Evolutionary conservation across 768 basidiomycete species (phyloP).

Genomic region (Crassisporium funariophilum): DNA sequence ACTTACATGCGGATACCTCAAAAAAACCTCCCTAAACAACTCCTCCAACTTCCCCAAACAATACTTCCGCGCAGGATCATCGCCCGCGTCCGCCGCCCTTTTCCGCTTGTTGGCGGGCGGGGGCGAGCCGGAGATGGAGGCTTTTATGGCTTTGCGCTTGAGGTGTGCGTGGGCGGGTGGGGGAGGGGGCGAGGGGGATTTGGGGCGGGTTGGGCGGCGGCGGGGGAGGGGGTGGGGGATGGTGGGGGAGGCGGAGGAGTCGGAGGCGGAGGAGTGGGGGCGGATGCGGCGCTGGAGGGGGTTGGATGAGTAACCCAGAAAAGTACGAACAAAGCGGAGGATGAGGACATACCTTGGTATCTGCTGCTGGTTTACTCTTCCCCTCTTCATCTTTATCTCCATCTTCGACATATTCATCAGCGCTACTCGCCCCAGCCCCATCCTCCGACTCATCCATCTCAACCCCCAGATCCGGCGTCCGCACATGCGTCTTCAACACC

Average conservation of each 20-base stretch:
- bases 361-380: constrained; percentile 29
- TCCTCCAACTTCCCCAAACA: constrained; percentile 78
- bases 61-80: constrained; percentile 80
- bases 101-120: constrained; percentile 25
- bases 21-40: constrained; percentile 69
- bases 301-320: constrained; percentile 3
- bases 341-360: constrained; percentile 46
- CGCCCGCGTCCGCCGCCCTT: constrained; percentile 35
- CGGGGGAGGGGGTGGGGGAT: too few species aligned
- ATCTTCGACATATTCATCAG: constrained; percentile 72
- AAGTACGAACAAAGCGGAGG: constrained; percentile 10
- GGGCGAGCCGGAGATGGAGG: constrained; percentile 25
- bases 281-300: constrained; percentile 28
- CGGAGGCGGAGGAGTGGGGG: constrained; percentile 28
- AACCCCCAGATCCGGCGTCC: constrained; percentile 17
- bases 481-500: constrained; percentile 25
- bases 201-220: constrained; percentile 31
- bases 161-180: constrained; percentile 31
- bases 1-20: constrained; percentile 64
- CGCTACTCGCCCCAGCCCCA: constrained; percentile 53
- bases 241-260: constrained; percentile 45
- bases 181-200: constrained; percentile 31
- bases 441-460: constrained; percentile 48
- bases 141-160: constrained; percentile 59
- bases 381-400: constrained; percentile 34